Evolutionary conservation across 202 grass and related monocot genomes (phyloP).

Genomic region (Sporobolus alterniflorus): DNA sequence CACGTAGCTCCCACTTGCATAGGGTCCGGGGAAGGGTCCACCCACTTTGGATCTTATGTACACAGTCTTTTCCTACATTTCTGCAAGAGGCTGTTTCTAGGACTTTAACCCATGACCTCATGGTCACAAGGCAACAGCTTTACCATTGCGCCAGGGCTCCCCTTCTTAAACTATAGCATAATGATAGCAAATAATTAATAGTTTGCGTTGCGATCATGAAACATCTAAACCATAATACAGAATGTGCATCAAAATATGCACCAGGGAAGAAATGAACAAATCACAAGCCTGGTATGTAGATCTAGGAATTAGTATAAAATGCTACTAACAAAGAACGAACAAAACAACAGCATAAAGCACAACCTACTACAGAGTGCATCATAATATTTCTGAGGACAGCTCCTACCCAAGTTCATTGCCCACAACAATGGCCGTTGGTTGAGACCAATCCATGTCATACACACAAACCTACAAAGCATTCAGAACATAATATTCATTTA

Average conservation of each 20-base stretch:
- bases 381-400: conserved; percentile 15
- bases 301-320: neutral
- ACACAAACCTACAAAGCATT: conserved; percentile 71
- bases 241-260: neutral
- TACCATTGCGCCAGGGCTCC: no score
- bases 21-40: no score
- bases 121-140: no score
- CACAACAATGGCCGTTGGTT: conserved; percentile 91
- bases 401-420: conserved; percentile 89
- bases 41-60: no score
- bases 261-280: neutral
- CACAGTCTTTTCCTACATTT: no score
- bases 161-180: no score
- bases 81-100: no score
- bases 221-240: neutral
- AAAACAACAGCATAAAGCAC: neutral
- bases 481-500: conserved; percentile 29
- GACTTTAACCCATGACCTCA: no score
- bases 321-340: neutral
- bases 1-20: no score
- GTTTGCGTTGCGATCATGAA: neutral
- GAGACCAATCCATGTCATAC: conserved; percentile 99
- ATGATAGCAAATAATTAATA: neutral
- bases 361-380: neutral
- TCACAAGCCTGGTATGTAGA: conserved; percentile 5